Conservation (phyloP, 176 grass and related monocot genomes). For the Ampelocalamus luodianensis region DNA sequence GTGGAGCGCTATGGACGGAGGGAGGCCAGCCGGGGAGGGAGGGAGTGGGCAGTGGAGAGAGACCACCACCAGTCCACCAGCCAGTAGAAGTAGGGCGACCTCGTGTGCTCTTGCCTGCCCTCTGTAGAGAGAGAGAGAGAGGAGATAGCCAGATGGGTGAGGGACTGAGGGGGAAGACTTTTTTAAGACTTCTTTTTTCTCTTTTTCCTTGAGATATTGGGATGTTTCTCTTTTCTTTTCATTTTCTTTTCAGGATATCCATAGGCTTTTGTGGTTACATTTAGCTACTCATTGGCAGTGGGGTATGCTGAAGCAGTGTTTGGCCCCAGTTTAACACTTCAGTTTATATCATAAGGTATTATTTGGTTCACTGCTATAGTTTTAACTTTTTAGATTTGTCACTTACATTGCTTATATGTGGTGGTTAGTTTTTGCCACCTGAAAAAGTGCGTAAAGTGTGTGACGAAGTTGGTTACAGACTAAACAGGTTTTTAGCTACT, state of each 20-base stretch:
- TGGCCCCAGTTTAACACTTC: background rate
- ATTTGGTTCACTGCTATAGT: background rate
- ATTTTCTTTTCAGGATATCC: background rate
- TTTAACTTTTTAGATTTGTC: accelerated
- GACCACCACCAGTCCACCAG: background rate
- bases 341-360: background rate
- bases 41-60: background rate
- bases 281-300: background rate
- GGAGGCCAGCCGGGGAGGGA: background rate
- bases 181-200: background rate
- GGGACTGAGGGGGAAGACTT: background rate
- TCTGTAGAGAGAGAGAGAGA: too few relatives aligned
- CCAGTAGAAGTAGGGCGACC: background rate
- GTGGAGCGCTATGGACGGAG: background rate
- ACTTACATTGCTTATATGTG: too few relatives aligned
- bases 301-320: background rate
- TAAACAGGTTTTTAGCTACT: background rate
- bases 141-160: background rate
- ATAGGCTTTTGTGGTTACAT: background rate
- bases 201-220: background rate
- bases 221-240: background rate
- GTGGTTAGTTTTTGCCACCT: background rate
- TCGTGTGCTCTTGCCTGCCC: background rate
- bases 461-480: too few relatives aligned
- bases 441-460: background rate